phyloP scores from a whole-genome alignment of 306 rosid genomes.

The Argentina anserina region DNA sequence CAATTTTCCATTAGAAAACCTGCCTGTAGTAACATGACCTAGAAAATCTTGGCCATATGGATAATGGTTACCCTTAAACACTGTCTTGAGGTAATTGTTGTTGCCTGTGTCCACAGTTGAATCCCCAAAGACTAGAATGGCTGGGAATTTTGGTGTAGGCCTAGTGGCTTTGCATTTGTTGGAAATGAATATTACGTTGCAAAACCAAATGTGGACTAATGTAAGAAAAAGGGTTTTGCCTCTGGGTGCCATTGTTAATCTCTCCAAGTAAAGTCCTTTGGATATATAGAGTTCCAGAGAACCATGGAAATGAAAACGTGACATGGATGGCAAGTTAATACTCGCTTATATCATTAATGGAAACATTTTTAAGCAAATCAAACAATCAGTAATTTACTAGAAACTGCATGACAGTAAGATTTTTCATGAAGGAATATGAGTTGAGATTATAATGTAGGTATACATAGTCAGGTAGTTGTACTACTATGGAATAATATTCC shows the following conservation, averaged over 20 bases:
- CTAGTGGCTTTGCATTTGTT: constrained; percentile 19
- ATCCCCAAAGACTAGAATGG: constrained; percentile 63
- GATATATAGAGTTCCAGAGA: neutral
- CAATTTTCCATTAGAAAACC: constrained; percentile 64
- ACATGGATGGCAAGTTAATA: constrained; percentile 8
- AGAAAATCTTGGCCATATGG: constrained; percentile 66
- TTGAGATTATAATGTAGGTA: too few species aligned
- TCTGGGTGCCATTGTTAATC: constrained; percentile 32
- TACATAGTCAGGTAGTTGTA: too few species aligned
- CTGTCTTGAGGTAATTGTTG: constrained; percentile 50
- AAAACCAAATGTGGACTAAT: constrained; percentile 25
- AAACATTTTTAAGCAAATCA: neutral
- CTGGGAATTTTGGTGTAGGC: constrained; percentile 33
- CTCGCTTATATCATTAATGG: neutral
- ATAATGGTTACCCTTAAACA: constrained; percentile 38
- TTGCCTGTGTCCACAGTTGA: constrained; percentile 59
- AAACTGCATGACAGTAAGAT: neutral
- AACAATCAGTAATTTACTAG: neutral
- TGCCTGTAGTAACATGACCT: constrained; percentile 48
- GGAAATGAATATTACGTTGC: constrained; percentile 21
- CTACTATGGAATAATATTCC: too few species aligned
- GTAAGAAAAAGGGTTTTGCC: constrained; percentile 13
- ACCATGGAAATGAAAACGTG: constrained; percentile 2
- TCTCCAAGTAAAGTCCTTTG: neutral
- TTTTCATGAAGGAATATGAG: too few species aligned